Evolutionary conservation across 345 rosid species (phyloP).

Genomic region (Eucalyptus brandiana): DNA sequence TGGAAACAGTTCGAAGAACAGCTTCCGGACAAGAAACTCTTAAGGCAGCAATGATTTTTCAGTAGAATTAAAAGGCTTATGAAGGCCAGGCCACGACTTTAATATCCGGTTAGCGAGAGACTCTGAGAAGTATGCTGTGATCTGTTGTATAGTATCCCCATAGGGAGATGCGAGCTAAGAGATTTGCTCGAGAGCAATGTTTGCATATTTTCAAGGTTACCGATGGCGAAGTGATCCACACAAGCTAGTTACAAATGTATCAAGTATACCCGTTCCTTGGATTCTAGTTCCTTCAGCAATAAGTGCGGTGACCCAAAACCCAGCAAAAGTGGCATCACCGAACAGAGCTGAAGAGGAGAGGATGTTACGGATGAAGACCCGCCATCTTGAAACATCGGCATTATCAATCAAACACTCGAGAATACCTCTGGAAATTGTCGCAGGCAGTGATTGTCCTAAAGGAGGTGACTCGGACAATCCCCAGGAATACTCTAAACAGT

Average conservation of each 20-base stretch:
- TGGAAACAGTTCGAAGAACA: constrained; percentile 73
- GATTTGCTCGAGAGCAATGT: constrained; percentile 71
- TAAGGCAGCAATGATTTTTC: constrained; percentile 31
- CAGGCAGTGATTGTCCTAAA: neutral
- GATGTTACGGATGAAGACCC: constrained; percentile 80
- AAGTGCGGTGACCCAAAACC: constrained; percentile 44
- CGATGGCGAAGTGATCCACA: constrained; percentile 68
- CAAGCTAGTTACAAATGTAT: constrained; percentile 78
- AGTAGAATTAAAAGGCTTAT: constrained; percentile 73
- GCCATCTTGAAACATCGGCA: constrained; percentile 55
- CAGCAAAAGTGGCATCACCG: constrained; percentile 36
- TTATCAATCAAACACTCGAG: neutral
- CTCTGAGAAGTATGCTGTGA: constrained; percentile 71
- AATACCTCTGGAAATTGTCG: neutral
- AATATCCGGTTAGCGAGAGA: constrained; percentile 68
- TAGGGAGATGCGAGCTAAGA: constrained; percentile 59
- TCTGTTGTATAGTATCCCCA: constrained; percentile 90
- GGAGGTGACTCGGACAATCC: neutral
- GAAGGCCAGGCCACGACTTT: constrained; percentile 76
- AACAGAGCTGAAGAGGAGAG: constrained; percentile 69
- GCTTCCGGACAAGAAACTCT: constrained; percentile 37
- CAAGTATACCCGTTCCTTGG: constrained; percentile 77
- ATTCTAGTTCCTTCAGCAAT: constrained; percentile 67
- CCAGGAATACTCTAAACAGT: neutral
- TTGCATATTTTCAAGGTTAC: constrained; percentile 69